Conservation (phyloP, 106 monocot genomes). For the Dioscorea alata region DNA sequence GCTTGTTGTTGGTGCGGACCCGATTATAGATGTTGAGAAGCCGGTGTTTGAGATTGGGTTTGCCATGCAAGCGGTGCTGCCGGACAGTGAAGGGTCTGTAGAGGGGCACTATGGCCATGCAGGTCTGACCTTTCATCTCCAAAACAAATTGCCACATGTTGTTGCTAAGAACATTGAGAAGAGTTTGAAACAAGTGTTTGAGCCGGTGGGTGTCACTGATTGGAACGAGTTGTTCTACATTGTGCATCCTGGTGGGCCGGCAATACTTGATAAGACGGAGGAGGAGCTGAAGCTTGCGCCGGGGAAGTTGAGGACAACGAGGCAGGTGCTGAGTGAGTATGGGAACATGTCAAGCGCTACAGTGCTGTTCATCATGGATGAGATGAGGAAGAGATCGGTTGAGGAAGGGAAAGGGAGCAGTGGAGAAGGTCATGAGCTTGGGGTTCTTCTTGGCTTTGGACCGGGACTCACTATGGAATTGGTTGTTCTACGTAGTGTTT, state of each 20-base stretch:
- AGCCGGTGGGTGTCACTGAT: background rate
- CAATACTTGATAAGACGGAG: conserved; percentile 4
- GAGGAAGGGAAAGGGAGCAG: background rate
- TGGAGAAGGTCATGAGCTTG: background rate
- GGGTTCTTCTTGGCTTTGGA: conserved; percentile 3
- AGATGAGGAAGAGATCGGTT: background rate
- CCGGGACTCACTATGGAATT: background rate
- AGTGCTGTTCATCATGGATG: background rate
- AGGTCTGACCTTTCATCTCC: background rate
- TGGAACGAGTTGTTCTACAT: background rate
- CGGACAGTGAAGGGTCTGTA: background rate
- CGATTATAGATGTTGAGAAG: background rate
- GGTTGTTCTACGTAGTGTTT: background rate
- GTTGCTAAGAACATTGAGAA: background rate
- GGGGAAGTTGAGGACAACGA: conserved; percentile 1
- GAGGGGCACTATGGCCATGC: background rate
- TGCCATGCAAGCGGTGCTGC: background rate
- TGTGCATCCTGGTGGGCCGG: conserved; percentile 5
- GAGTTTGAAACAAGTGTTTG: background rate
- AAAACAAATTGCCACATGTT: background rate
- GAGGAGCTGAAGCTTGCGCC: background rate
- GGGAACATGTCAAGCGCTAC: conserved; percentile 8
- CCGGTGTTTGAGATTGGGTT: background rate
- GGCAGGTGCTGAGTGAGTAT: conserved; percentile 7
- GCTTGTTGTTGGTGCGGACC: background rate